Evolutionary conservation across 78 protist species (phyloP), one percentile per base, ranked within the genome.

Genomic region (Speleostelium caveatum): DNA sequence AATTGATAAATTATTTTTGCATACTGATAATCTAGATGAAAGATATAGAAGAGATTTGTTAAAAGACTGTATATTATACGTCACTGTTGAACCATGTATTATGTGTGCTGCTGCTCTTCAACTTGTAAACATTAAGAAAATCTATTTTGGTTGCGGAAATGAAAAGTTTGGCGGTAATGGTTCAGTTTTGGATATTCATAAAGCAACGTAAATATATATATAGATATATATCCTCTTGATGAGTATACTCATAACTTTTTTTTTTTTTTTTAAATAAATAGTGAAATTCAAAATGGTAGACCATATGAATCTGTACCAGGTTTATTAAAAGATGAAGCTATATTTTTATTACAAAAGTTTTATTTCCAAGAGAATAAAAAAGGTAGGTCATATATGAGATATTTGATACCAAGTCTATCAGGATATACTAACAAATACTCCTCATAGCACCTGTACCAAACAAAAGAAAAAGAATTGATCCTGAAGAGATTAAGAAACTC

Each of bases 161-260:
- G 90, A 83, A 41, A 83, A 83, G 42, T 83, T 83, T 83, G 90
- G 90, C 17, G 90, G 90, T 14, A 83, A 83, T 69, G 90, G 90
- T 32, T 83, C 90, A 10, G 75, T 83, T 6, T 28, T 68, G 5
- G 24, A 39, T 69, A 26, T 83, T 36, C 62, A 83, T 42, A 68
- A 26, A 17, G 17, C 63, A 24, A 33, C 38, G 77, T 71, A 71
- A 0, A 62, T 68, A 24, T 71, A 19, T 14, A 38, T 3, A 3
- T 19, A 24, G 6, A 22, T 19, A 26, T 22, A 30, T 8, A 16
- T 16, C 19, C 38, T 16, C 16, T 3, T 6, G 45, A 42, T 8
- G 10, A 41, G 6, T 45, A 45, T 45, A 45, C 6, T 45, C 10
- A 45, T 8, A 22, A 24, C 28, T 67, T 41, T 67, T 67, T 42